Base-by-base conservation (phyloP, 1,284 basidiomycete species). In the Malassezia sp. region DNA sequence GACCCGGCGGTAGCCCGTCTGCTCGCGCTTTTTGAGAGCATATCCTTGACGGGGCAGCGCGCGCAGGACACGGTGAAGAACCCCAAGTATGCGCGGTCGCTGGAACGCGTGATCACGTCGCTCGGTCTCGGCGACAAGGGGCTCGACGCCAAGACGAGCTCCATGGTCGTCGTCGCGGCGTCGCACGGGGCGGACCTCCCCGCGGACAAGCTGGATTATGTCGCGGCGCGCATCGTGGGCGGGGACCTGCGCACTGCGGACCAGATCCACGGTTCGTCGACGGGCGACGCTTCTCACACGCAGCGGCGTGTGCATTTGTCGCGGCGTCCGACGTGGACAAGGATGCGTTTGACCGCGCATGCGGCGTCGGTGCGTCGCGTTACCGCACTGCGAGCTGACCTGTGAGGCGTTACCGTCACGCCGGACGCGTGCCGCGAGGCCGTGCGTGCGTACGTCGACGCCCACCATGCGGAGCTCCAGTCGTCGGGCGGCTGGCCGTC, bases 251-350 rank as follows among this genome's bases (percentile, higher is more conserved):
- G 83, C 73, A 80, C 78, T 30, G 78, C 80, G 5, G 91, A 96
- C 67, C 90, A 95, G 74, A 80, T 93, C 28, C 77, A 79, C 45
- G n/a, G n/a, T n/a, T n/a, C n/a, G n/a, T n/a, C n/a, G n/a, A n/a
- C n/a, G n/a, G n/a, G n/a, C n/a, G n/a, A n/a, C n/a, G n/a, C n/a
- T n/a, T n/a, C n/a, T n/a, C n/a, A n/a, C n/a, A n/a, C n/a, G n/a
- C n/a, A n/a, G 52, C 61, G 21, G 66, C 86, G 21, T 74, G 80
- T 29, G 88, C 84, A 70, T 91, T 82, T 68, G 64, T 85, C 21
- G 81, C 75, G 0, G 77, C 80, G 58, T 70, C 77, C 18, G 48
- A 74, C 12, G 49, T 44, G 0, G 76, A 90, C 59, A 76, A 79
- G n/a, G 72, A 66, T 10, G 80, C 81, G 36, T 95, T 96, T 62